Evolutionary conservation across 2,329 filamentous ascomycete genomes (phyloP), one percentile per base, ranked within the genome.

Genomic region (Trichoderma simmonsii): DNA sequence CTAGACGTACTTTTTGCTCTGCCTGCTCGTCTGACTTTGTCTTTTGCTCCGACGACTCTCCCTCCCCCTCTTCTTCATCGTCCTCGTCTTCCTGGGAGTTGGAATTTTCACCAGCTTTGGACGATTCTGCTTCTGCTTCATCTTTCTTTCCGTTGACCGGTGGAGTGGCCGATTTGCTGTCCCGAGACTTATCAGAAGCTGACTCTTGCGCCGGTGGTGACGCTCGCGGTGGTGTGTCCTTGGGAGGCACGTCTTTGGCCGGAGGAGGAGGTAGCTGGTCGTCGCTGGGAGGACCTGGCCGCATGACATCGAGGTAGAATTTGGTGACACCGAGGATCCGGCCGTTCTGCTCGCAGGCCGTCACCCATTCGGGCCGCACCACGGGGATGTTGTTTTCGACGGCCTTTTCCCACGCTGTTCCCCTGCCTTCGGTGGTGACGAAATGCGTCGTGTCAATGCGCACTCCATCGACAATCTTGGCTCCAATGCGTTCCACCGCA

Each of bases 361-460:
- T 93, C 34, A 99, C 89, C 96, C 96, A 99, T 81, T 99, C 96
- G 24, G 96, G 96, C 51, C 96, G 89, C 26, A 99, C 96, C 12
- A 99, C 94, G 8, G 96, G 96, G 70, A 99, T 97, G 81, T 98
- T 99, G 89, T 95, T 97, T 85, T 98, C 95, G 34, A 95, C 91
- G 1, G 96, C 96, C 85, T 96, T 97, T 83, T 99, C 96, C 96
- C 96, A 99, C 14, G 92, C 88, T 65, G 93, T 87, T 36, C 96
- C 96, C 71, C 95, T 87, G 34, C 95, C 95, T 81, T 99, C 96
- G 11, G 94, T 97, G 74, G 95, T 98, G 73, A 99, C 94, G 80
- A 99, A 99, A 83, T 99, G 96, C 18, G 96, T 99, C 1, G 96
- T 99, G 81, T 99, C 96, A 79, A 99, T 98, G 77, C 95, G 89